Base-by-base conservation (phyloP, 441 rosid species). In the Aquilaria agallochum region DNA sequence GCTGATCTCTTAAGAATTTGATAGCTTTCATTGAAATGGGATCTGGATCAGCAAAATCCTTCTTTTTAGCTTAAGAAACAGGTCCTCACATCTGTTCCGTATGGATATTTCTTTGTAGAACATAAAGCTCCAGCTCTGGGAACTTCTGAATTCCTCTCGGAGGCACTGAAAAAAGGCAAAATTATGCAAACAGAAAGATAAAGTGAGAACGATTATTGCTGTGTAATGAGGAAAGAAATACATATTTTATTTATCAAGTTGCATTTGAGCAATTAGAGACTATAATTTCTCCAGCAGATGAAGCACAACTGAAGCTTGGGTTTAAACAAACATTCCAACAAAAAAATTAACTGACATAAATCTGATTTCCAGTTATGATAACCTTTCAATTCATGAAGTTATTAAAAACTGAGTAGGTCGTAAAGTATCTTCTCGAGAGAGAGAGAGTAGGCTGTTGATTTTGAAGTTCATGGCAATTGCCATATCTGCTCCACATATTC, bases 141-240 rank as follows among this genome's bases (percentile, higher is more conserved):
- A 67, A 52, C 68, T 31, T 71, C 76, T 58, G 63, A 53, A 55
- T 72, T 76, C 72, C 74, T 79, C 34, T 85, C 87, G 0, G 80
- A 76, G 8, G 89, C 85, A 76, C 95, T 88, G 72, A 27, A 64
- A 68, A 42, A 54, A 62, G 42, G 42, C 42, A 36, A 36, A 4
- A 36, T 36, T 36, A 36, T 4, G 42, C 55, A 56, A 56, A 5
- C 36, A 33, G 11, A 54, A 30, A 31, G 31, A 3, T 6, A 6
- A 49, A 34, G 58, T 31, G 54, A 57, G 44, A 62, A 62, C 56
- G 42, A 48, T 32, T 47, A 20, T 20, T 7, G 6, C 50, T 67
- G n/a, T 33, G 5, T 68, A 4, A 56, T 64, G 55, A 69, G 15
- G 46, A 33, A 33, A 55, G 2, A 36, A 36, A 36, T 36, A 4